Conservation (phyloP, 805 yeast species). For the Cyberlindnera americana region DNA sequence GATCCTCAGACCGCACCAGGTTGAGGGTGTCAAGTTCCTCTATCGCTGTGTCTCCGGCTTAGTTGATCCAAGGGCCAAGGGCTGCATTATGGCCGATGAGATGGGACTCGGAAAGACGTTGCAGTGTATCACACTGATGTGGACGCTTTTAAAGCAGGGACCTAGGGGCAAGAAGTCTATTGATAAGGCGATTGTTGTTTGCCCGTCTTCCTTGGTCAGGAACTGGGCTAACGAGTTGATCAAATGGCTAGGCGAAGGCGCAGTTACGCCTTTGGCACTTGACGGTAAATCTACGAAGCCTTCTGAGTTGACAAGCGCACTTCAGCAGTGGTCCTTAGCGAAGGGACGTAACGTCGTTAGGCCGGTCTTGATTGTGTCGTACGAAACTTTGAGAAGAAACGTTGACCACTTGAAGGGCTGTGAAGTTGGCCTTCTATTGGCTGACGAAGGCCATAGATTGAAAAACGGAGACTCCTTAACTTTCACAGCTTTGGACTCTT, state of each 20-base stretch:
- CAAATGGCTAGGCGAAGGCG: constrained; percentile 95
- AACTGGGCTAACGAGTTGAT: constrained; percentile 97
- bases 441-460: constrained; percentile 82
- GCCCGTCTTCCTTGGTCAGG: constrained; percentile 90
- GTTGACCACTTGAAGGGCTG: constrained; percentile 69
- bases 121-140: constrained; percentile 85
- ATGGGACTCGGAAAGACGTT: constrained; percentile 94
- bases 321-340: constrained; percentile 84
- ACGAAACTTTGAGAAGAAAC: constrained; percentile 88
- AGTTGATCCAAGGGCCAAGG: constrained; percentile 77
- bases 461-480: constrained; percentile 91
- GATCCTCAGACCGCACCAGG: constrained; percentile 90
- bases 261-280: constrained; percentile 80
- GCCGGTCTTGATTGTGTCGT: constrained; percentile 90
- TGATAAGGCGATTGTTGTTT: constrained; percentile 85
- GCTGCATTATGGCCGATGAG: constrained; percentile 98
- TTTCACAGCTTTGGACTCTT: constrained; percentile 78
- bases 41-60: constrained; percentile 90
- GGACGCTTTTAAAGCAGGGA: constrained; percentile 87
- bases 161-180: constrained; percentile 81
- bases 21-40: constrained; percentile 89
- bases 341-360: constrained; percentile 84
- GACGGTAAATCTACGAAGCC: constrained; percentile 86
- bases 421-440: constrained; percentile 81
- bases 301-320: constrained; percentile 60